phyloP scores from a whole-genome alignment of 208 protist genomes.

The Naegleria fowleri region DNA sequence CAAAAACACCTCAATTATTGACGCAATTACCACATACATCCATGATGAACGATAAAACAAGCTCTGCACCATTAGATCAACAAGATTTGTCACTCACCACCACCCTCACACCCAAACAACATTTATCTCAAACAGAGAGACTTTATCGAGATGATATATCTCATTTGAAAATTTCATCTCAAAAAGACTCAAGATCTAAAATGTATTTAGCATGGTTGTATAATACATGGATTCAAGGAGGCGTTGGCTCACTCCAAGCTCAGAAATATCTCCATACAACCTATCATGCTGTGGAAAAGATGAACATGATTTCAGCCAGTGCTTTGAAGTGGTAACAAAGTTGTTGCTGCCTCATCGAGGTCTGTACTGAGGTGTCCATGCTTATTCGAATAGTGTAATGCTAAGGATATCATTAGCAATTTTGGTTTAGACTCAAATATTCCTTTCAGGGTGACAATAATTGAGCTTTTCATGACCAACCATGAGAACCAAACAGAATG shows the following conservation, averaged over 20 bases:
- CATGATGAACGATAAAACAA: no score
- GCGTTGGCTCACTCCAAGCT: neutral
- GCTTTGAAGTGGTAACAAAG: neutral
- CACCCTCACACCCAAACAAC: neutral
- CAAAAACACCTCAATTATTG: neutral
- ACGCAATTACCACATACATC: no score
- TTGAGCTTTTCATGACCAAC: no score
- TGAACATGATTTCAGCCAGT: neutral
- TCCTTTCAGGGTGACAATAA: no score
- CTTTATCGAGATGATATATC: neutral
- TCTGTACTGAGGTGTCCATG: no score
- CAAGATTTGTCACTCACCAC: neutral
- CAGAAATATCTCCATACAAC: neutral
- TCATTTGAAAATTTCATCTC: neutral
- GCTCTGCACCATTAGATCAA: neutral
- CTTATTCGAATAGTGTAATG: no score
- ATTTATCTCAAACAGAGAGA: neutral
- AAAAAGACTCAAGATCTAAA: neutral
- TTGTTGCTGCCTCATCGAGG: no score
- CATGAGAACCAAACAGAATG: no score
- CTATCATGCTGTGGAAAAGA: slow-evolving; percentile 3
- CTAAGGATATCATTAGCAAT: no score
- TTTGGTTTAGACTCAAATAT: no score
- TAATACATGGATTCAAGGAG: neutral
- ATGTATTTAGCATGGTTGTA: neutral